Evolutionary conservation across 169 alveolate species (phyloP).

Genomic region (Eimeria acervulina): DNA sequence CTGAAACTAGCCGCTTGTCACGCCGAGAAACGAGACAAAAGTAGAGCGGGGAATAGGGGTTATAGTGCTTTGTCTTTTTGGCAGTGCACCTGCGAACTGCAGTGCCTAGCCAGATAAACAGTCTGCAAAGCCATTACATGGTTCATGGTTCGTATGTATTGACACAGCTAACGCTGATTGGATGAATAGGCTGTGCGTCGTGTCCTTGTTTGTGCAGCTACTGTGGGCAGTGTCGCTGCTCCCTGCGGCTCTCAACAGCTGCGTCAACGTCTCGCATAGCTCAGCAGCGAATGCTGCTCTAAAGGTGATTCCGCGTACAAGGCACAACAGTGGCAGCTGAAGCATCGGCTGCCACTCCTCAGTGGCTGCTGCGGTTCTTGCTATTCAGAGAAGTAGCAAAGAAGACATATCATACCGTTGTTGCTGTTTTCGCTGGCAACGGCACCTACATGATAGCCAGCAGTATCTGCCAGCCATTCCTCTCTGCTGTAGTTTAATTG

Average conservation of each 20-base stretch:
- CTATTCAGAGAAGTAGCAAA: not conserved
- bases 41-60: not conserved
- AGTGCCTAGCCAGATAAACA: not conserved
- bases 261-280: slow-evolving; percentile 51
- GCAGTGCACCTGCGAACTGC: not conserved
- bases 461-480: not conserved
- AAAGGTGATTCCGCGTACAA: slow-evolving; percentile 43
- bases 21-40: not conserved
- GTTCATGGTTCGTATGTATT: not conserved
- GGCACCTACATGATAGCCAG: not conserved
- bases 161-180: not conserved
- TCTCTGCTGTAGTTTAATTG: not conserved
- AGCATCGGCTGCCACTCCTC: too few species aligned
- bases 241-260: slow-evolving; percentile 56
- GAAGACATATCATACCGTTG: not conserved
- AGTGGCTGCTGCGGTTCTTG: not conserved
- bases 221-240: slow-evolving; percentile 71
- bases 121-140: not conserved
- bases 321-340: not conserved
- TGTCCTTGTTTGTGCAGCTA: slow-evolving; percentile 39
- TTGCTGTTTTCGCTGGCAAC: not conserved
- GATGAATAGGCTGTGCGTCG: not conserved
- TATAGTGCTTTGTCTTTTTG: not conserved
- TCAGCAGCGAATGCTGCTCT: slow-evolving; percentile 76
- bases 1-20: not conserved